Conservation (phyloP, 306 rosid genomes). For the Rosa lucieae region DNA sequence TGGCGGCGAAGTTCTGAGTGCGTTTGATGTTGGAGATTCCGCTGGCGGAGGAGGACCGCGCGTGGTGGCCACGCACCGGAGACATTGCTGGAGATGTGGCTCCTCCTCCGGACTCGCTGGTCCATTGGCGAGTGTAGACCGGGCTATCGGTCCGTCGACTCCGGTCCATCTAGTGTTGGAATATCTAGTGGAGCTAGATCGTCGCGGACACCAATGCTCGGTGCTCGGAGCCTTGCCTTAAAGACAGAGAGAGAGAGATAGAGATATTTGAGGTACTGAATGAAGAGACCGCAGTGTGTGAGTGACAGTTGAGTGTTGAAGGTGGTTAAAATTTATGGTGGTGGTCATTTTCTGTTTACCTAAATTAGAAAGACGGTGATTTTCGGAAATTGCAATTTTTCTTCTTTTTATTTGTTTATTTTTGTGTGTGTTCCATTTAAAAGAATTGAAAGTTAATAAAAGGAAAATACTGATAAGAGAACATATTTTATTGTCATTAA, state of each 20-base stretch:
- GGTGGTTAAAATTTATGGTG: background rate
- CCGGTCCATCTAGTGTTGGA: conserved; percentile 37
- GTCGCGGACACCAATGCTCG: background rate
- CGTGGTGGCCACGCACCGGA: conserved; percentile 63
- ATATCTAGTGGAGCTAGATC: conserved; percentile 9
- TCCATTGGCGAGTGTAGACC: conserved; percentile 48
- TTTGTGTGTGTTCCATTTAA: too few relatives aligned
- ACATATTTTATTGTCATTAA: too few relatives aligned
- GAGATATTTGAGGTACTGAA: background rate
- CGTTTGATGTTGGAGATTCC: conserved; percentile 78
- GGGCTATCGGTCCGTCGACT: conserved; percentile 51
- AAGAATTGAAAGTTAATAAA: too few relatives aligned
- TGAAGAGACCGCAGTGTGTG: background rate
- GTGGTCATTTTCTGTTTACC: background rate
- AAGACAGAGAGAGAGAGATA: background rate
- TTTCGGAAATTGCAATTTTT: background rate
- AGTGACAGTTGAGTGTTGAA: background rate
- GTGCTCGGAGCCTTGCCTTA: background rate
- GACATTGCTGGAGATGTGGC: conserved; percentile 53
- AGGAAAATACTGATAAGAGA: too few relatives aligned
- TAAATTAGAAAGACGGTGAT: background rate
- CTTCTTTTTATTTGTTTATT: too few relatives aligned
- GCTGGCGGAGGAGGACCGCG: conserved; percentile 79
- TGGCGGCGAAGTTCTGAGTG: conserved; percentile 92
- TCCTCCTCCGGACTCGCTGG: conserved; percentile 34